phyloP scores from a whole-genome alignment of 345 rosid genomes.

The Angophora floribunda region DNA sequence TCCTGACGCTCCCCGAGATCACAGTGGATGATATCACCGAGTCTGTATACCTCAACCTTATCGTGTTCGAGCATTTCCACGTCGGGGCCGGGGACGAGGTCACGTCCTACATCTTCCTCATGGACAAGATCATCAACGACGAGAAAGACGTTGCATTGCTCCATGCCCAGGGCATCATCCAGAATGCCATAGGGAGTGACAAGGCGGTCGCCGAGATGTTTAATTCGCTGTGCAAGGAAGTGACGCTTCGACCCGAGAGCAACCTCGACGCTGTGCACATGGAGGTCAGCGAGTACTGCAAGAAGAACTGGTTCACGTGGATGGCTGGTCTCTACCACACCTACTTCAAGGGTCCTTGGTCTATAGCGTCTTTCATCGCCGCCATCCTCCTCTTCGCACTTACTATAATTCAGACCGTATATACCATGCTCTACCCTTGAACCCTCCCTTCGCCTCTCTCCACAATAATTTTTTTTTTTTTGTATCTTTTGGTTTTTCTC shows the following conservation, averaged over 20 bases:
- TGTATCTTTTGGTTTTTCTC: not conserved
- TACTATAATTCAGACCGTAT: constrained; percentile 1
- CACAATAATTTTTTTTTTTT: too few relatives aligned
- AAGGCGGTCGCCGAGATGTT: constrained; percentile 34
- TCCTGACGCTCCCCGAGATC: not conserved
- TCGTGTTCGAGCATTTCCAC: constrained; percentile 6
- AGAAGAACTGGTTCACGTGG: constrained; percentile 29
- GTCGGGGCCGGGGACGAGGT: constrained; percentile 34
- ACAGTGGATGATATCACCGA: constrained; percentile 1
- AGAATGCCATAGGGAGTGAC: constrained; percentile 34
- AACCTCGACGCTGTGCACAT: constrained; percentile 5
- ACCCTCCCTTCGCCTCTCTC: not conserved
- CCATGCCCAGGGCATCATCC: constrained; percentile 28
- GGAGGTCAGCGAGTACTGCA: constrained; percentile 19
- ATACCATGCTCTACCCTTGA: not conserved
- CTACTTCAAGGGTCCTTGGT: constrained; percentile 46
- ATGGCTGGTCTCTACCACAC: constrained; percentile 31
- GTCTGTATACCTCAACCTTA: constrained; percentile 2
- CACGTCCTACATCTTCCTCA: constrained; percentile 27
- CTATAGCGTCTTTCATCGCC: constrained; percentile 23
- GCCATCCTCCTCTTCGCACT: constrained; percentile 29
- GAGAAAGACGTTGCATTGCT: constrained; percentile 31
- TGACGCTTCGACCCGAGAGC: constrained; percentile 20
- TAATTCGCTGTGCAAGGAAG: constrained; percentile 27
- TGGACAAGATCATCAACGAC: constrained; percentile 36